These are phyloP conservation scores for Candida ponderosae DNA, from an alignment of 805 yeast genomes.

Conservation along the genomic window DNA sequence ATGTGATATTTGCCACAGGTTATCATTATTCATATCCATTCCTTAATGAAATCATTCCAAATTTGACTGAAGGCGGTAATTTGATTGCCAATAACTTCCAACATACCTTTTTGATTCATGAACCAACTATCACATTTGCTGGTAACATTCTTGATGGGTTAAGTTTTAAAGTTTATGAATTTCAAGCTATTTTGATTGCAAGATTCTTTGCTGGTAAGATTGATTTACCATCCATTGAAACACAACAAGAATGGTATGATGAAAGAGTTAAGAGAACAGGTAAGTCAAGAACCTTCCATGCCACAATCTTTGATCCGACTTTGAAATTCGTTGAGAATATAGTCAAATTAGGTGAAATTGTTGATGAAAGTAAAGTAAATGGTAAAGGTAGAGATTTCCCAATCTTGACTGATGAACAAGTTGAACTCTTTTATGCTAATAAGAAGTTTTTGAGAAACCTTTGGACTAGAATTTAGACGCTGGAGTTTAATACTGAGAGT, in stretches of 20 bases:
- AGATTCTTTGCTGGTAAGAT: conserved; percentile 40
- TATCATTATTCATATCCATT: conserved; percentile 31
- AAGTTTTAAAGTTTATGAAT: conserved; percentile 42
- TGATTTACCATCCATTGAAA: conserved; percentile 29
- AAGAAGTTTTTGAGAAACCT: not conserved
- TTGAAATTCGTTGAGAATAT: not conserved
- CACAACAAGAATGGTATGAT: conserved; percentile 28
- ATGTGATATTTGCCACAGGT: conserved; percentile 30
- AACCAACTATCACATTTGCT: conserved; percentile 35
- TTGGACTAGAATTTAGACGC: not conserved
- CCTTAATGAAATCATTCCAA: conserved; percentile 12
- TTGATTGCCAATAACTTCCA: conserved; percentile 32
- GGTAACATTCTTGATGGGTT: conserved; percentile 32
- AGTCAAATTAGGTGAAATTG: not conserved
- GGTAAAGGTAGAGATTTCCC: not conserved
- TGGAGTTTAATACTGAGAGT: no score
- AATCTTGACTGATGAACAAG: not conserved
- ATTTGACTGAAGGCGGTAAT: conserved; percentile 10
- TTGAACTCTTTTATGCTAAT: no score
- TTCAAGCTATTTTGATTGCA: conserved; percentile 41
- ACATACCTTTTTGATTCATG: conserved; percentile 35
- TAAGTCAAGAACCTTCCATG: not conserved
- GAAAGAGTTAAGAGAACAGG: conserved; percentile 19
- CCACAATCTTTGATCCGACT: not conserved
- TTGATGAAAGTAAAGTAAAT: not conserved